These are phyloP conservation scores for Voacanga thouarsii DNA, from an alignment of 257 asterid species.

Conservation along the genomic window DNA sequence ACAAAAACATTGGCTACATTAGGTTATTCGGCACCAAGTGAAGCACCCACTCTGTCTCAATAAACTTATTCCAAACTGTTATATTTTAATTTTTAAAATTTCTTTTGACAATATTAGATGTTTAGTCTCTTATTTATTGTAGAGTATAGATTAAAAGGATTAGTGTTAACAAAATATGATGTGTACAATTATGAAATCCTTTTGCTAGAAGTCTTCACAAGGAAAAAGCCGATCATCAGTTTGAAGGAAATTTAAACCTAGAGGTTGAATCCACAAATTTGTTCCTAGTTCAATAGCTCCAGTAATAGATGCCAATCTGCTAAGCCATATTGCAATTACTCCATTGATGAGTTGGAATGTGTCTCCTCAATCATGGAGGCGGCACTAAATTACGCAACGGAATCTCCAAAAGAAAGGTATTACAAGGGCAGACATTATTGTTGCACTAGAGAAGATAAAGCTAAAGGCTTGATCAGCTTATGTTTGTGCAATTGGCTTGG, in stretches of 20 bases:
- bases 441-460: too few species aligned
- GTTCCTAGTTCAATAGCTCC: background rate
- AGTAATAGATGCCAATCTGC: background rate
- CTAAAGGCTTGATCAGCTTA: too few species aligned
- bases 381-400: background rate
- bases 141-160: constrained; percentile 28
- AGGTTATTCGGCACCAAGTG: too few species aligned
- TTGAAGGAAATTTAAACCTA: background rate
- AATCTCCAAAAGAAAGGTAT: background rate
- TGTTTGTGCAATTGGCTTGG: too few species aligned
- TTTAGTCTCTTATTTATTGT: background rate
- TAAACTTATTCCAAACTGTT: too few species aligned
- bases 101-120: too few species aligned
- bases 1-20: too few species aligned
- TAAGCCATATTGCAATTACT: too few species aligned
- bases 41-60: too few species aligned
- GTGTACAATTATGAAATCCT: constrained; percentile 29
- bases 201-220: constrained; percentile 28
- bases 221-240: constrained; percentile 20
- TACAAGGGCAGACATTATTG: too few species aligned
- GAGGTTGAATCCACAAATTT: background rate
- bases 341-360: background rate
- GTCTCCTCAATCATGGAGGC: background rate
- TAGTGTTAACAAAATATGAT: constrained; percentile 16
- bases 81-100: too few species aligned